Evolutionary conservation across 305 asterid genomes (phyloP).

Genomic region (Fraxinus greggii): DNA sequence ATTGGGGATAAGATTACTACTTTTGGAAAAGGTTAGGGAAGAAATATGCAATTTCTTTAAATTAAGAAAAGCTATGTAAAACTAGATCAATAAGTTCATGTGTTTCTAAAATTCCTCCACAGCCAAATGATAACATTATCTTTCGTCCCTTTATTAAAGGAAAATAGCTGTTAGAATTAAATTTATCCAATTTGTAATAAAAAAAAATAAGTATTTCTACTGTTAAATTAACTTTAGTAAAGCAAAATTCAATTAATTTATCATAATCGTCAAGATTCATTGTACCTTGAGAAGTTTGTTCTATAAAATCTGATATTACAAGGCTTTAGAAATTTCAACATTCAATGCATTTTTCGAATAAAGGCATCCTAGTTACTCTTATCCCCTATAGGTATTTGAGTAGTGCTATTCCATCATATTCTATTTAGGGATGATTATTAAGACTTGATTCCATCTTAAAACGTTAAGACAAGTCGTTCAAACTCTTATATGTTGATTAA

Average conservation of each 20-base stretch:
- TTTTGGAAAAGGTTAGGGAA: background rate
- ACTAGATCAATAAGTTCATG: background rate
- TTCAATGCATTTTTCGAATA: no score
- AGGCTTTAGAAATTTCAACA: background rate
- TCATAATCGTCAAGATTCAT: background rate
- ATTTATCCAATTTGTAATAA: background rate
- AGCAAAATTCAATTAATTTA: no score
- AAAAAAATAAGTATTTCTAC: no score
- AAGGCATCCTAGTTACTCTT: background rate
- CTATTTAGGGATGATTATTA: background rate
- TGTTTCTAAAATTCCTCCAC: background rate
- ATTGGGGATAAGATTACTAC: background rate
- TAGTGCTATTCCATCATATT: constrained; percentile 4
- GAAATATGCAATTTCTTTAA: background rate
- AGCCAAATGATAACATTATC: background rate
- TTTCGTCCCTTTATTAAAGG: background rate
- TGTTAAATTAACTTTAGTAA: no score
- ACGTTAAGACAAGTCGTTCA: background rate
- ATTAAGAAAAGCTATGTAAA: background rate
- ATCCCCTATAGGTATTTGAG: background rate
- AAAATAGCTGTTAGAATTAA: background rate
- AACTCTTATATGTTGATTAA: background rate
- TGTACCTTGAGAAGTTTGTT: background rate
- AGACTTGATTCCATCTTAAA: no score
- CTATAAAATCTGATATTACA: no score